phyloP scores from a whole-genome alignment of 164 flowering plant species.

The Nymphaea thermarum region DNA sequence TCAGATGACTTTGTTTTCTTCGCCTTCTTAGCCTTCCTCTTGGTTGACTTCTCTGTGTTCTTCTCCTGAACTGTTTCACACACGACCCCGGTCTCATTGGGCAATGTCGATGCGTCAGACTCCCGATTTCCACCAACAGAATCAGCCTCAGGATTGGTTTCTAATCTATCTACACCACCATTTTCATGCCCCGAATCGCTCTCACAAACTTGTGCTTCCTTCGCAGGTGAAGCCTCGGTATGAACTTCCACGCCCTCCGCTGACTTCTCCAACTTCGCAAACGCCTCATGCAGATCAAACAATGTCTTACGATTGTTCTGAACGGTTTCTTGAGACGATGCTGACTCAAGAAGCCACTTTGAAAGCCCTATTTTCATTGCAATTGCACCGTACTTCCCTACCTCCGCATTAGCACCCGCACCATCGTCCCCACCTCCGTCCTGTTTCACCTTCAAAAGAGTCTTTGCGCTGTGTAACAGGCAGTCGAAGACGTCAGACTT shows the following conservation, averaged over 20 bases:
- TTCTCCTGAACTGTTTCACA: background rate
- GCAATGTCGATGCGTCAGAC: background rate
- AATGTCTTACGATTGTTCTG: conserved; percentile 70
- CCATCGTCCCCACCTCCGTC: conserved; percentile 12
- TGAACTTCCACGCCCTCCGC: conserved; percentile 33
- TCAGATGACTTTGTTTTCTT: conserved; percentile 7
- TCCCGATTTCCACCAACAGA: background rate
- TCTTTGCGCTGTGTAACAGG: conserved; percentile 34
- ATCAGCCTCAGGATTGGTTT: conserved; percentile 19
- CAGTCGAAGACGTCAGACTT: conserved; percentile 37
- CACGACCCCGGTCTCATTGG: background rate
- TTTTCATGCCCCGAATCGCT: conserved; percentile 21
- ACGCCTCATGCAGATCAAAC: conserved; percentile 49
- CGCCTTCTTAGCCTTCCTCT: conserved; percentile 5
- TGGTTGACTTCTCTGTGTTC: background rate
- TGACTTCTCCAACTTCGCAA: conserved; percentile 67
- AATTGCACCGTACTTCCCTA: conserved; percentile 27
- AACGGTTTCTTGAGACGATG: conserved; percentile 40
- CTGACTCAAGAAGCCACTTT: conserved; percentile 37
- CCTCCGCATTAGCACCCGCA: conserved; percentile 12
- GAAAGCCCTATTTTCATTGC: conserved; percentile 34
- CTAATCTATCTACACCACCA: background rate
- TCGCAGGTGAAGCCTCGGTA: background rate
- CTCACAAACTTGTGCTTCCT: conserved; percentile 17
- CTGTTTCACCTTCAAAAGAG: conserved; percentile 30